Percentiles rank a stretch among this genome's conserved stretches.
phyloP scores from a whole-genome alignment of 2,329 filamentous ascomycete genomes.

The Lachnellula subtilissima region DNA sequence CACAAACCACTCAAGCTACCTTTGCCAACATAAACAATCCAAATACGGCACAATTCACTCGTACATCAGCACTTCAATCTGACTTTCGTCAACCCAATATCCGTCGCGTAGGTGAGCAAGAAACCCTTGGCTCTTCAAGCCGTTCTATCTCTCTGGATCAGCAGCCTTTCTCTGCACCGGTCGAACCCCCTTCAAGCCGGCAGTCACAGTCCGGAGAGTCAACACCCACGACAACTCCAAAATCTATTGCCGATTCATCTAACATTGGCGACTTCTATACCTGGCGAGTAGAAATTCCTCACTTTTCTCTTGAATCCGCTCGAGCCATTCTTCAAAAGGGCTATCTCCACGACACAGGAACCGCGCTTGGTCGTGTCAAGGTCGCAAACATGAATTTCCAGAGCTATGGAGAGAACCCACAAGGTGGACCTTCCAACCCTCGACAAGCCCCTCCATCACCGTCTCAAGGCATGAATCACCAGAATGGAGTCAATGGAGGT shows the following conservation, averaged over 20 bases:
- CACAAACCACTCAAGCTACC: background rate
- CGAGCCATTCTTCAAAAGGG: background rate
- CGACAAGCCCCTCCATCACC: slow-evolving; percentile 31
- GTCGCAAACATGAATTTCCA: slow-evolving; percentile 17
- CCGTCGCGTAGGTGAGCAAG: background rate
- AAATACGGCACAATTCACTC: background rate
- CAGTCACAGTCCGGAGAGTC: background rate
- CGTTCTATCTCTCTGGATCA: background rate
- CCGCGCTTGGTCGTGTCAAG: background rate
- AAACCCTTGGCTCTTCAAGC: background rate
- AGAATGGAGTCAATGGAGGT: slow-evolving; percentile 32
- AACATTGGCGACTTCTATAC: background rate
- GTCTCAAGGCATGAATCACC: slow-evolving; percentile 26
- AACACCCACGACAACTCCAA: background rate
- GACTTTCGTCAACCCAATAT: background rate
- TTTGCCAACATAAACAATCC: background rate
- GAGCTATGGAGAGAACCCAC: slow-evolving; percentile 24
- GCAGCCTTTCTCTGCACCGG: background rate
- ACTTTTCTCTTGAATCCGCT: background rate
- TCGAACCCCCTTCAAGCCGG: background rate
- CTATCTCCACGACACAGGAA: background rate
- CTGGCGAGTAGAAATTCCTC: background rate
- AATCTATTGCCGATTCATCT: background rate
- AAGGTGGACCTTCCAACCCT: slow-evolving; percentile 16
- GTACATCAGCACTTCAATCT: background rate